Base-by-base conservation (phyloP, 768 basidiomycete genomes). In the Psilocybe cyanescens region DNA sequence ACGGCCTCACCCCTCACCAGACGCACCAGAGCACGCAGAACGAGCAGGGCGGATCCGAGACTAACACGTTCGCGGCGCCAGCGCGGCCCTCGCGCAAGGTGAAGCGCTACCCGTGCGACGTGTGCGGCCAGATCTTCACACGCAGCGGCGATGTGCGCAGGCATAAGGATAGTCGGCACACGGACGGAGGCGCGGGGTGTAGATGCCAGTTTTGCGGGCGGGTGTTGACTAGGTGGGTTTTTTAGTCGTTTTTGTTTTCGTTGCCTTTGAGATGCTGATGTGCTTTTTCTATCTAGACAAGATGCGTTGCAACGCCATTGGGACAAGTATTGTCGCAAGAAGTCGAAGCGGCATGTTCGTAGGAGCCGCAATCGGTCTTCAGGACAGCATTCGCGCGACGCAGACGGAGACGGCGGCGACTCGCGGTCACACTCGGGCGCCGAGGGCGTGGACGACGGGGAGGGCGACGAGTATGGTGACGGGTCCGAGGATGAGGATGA, bases 71-170 rank as follows among this genome's bases (percentile, higher is more conserved):
- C 48, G 60, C 66, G 12, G 64, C 62, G 11, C 62, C 64, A 24
- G 60, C 57, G 9, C 58, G 67, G 30, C 67, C 65, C 8, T 65
- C 67, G 24, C 53, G 65, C 45, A 70, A 66, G 60, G 30, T 61
- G 39, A 70, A 70, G 53, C 45, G 63, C 44, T 65, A 68, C 52
- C 59, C 65, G 5, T 70, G 67, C 45, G 69, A 70, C 57, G 59
- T 70, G 45, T 70, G 69, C 44, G 67, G 57, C 2, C 69, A 70
- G 44, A 64, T 68, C 17, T 70, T 70, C 47, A 68, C 69, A 37
- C 55, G 69, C 44, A 68, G 65, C 45, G 69, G 67, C 37, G 69
- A 70, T 64, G 69, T 70, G 59, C 59, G 64, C 45, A 62, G 69
- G 47, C 69, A 70, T 49, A 67, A 68, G 63, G 65, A 62, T 12